Evolutionary conservation across 2,329 filamentous ascomycete species (phyloP), one percentile per base, ranked within the genome.

Genomic region (Macroventuria anomochaeta): DNA sequence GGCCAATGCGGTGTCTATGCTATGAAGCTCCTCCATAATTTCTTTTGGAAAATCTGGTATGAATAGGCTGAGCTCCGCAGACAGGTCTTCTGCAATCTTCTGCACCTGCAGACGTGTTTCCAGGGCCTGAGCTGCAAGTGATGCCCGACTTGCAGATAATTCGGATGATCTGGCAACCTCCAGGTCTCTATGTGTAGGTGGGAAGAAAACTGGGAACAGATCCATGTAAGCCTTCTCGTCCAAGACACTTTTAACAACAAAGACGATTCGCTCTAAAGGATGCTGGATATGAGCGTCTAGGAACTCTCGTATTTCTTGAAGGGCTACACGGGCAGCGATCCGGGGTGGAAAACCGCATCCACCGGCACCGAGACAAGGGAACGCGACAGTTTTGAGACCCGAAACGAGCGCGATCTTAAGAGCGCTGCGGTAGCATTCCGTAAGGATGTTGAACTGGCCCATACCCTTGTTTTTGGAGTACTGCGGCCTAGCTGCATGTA

Each of bases 361-460:
- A 10, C 72, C 71, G 8, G 65, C 61, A 13, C 64, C 69, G 2
- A 75, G 34, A 36, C 66, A 69, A 18, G 72, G 72, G 49, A 75
- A 74, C 0, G 70, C 73, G 11, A 75, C 55, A 1, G 64, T 71
- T 29, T 67, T 69, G 34, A 73, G 40, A 1, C 55, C 46, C 12
- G 62, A 40, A 2, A 57, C 43, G 7, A 56, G 51, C 4, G 70
- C 71, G 13, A 63, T 47, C 21, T 53, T 59, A 12, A 75, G 56
- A 13, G 57, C 58, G 44, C 50, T 65, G 7, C 64, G 64, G 43
- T 75, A 75, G 54, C 71, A 73, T 21, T 66, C 63, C 1, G 63
- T 64, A 12, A 75, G 65, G 11, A 64, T 32, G 18, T 68, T 68
- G 47, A 69, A 67, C 26, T 68, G 59, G 2, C 53, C 51, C 49